These are phyloP conservation scores for Pythium plurisporium DNA, from an alignment of 352 stramenopile species.

Conservation along the genomic window DNA sequence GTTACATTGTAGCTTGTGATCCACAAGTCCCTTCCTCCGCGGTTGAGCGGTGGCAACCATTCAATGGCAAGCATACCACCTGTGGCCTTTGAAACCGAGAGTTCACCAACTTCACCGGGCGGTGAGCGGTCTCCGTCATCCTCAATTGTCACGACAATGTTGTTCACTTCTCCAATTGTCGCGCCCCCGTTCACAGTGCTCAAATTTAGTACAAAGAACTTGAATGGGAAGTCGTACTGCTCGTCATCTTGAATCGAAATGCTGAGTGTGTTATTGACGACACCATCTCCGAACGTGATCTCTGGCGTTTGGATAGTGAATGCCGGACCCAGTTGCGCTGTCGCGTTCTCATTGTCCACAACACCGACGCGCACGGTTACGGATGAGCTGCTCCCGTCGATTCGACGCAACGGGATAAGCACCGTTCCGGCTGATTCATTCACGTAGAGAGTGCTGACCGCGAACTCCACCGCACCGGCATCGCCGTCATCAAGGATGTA, in stretches of 20 bases:
- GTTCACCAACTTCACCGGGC: constrained; percentile 27
- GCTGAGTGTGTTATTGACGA: constrained; percentile 17
- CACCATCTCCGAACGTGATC: constrained; percentile 36
- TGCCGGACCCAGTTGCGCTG: constrained; percentile 22
- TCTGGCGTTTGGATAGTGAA: constrained; percentile 26
- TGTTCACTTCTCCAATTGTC: constrained; percentile 23
- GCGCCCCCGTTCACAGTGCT: constrained; percentile 25
- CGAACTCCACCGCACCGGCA: constrained; percentile 47
- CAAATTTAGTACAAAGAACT: constrained; percentile 38
- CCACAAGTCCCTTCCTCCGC: constrained; percentile 32
- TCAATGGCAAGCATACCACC: constrained; percentile 40
- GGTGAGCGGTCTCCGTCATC: constrained; percentile 49
- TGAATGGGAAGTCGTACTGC: constrained; percentile 42
- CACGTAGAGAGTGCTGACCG: constrained; percentile 9
- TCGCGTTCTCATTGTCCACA: constrained; percentile 5
- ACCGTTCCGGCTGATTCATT: constrained; percentile 27
- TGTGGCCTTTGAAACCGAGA: constrained; percentile 25
- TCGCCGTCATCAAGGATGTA: constrained; percentile 54
- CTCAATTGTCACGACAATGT: constrained; percentile 31
- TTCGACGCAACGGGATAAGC: constrained; percentile 28
- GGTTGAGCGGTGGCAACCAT: constrained; percentile 45
- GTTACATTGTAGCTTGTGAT: constrained; percentile 35
- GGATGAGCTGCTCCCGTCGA: constrained; percentile 29
- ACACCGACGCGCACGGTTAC: constrained; percentile 25
- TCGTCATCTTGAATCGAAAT: constrained; percentile 42